Base-by-base conservation (phyloP, 768 basidiomycete genomes). In the Auriculariales sp. region DNA sequence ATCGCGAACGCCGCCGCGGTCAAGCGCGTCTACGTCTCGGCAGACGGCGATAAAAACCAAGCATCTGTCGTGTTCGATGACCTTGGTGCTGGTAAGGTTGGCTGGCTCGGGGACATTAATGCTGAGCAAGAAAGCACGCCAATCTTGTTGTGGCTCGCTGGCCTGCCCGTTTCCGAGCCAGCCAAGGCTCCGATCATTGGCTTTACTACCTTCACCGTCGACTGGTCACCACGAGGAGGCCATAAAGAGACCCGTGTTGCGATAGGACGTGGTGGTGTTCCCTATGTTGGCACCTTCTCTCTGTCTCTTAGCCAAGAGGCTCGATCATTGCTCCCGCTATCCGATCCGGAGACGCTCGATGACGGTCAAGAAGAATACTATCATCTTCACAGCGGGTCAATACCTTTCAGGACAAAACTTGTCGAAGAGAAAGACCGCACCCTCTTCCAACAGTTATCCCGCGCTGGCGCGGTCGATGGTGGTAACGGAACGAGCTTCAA, bases 81-180 rank as follows among this genome's bases (percentile, higher is more conserved):
- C 11, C 48, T 63, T n/a, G 64, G 61, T 4, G 55, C 59, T 11
- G 67, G 68, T 6, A 44, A 19, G 5, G 39, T 73, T 31, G 64
- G 66, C 6, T 72, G 64, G 30, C 54, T 69, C 19, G 68, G 68
- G 1, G 64, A 66, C 44, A 58, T 61, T 4, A 63, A 64, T 32
- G 55, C 59, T 34, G 66, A 69, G 49, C 57, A 56, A 1, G 57
- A 54, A 36, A 55, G 58, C 7, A 57, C 60, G 28, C 56, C 55
- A 7, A 55, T 69, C 10, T 46, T 65, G 19, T 55, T 64, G n/a
- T 62, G 67, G 4, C 68, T 70, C 67, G 59, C 72, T 55, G 52
- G 47, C 15, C 39, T 52, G 25, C 15, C 49, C 27, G 15, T 11
- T 17, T 34, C 27, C 11, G 39, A 19, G 15, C 19, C 39, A 5